phyloP scores from a whole-genome alignment of 1,284 basidiomycete genomes.

The Fomitopsis schrenkii region DNA sequence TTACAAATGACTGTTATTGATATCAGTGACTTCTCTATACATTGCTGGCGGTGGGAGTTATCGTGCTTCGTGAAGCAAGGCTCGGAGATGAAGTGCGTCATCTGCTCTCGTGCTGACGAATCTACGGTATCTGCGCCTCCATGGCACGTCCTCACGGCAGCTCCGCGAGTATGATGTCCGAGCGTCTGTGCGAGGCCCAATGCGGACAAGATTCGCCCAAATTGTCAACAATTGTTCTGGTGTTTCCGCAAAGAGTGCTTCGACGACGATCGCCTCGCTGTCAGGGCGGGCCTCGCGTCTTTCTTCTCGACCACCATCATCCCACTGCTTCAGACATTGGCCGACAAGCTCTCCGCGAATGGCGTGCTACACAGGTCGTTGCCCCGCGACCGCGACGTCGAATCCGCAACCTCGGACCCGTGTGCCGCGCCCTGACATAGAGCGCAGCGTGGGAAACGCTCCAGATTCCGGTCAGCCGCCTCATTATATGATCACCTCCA shows the following conservation, averaged over 20 bases:
- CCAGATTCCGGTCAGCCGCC: constrained; percentile 9
- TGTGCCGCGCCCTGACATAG: constrained; percentile 1
- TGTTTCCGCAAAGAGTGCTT: not conserved
- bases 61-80: not conserved
- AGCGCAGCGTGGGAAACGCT: constrained; percentile 11
- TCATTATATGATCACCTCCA: constrained; percentile 1
- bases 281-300: not conserved
- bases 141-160: not conserved
- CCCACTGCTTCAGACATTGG: not conserved
- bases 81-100: not conserved
- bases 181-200: too few species aligned
- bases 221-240: not conserved
- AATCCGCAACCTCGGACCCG: not conserved
- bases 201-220: too few species aligned
- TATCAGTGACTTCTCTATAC: too few species aligned
- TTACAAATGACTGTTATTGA: too few species aligned
- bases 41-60: not conserved
- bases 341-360: not conserved
- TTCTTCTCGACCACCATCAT: not conserved
- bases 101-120: not conserved
- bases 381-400: not conserved
- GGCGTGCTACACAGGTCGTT: not conserved
- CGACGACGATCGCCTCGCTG: not conserved
- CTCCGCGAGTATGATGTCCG: not conserved
- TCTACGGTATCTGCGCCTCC: not conserved